Base-by-base conservation (phyloP, 1,284 basidiomycete species). In the Sanghuangporus sanghuang region DNA sequence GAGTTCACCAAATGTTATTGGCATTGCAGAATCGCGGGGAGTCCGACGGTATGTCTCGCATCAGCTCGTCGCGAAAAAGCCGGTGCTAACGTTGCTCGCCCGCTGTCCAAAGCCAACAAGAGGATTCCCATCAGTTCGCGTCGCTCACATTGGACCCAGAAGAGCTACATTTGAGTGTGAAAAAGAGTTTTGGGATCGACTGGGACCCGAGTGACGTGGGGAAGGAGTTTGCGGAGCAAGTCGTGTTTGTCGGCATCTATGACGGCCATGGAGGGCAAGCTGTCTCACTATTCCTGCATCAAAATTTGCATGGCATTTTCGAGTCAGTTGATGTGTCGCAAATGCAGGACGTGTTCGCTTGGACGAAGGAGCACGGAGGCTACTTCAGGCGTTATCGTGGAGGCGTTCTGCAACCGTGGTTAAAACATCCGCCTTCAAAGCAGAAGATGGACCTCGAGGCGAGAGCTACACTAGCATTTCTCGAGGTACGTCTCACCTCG, bases 321-420 rank as follows among this genome's bases (percentile, higher is more conserved):
- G 95, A 97, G 73, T 83, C 83, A 2, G 89, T 86, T 1, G 72
- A 86, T 68, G 86, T 88, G 64, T 76, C 79, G 0, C 80, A 85
- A 18, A 86, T 94, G 14, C 87, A 89, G 2, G 88, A 91, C 23
- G 76, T 93, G n/a, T 87, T 86, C 63, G 78, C 79, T 6, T 92
- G 88, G 84, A 85, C 90, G 54, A 89, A 89, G 67, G 84, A 89
- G 69, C 73, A 89, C 2, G 91, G 91, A 6, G 95, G 95, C 4
- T 97, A 96, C 74, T 95, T 95, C 73, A 90, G 87, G 70, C 85
- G 95, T 42, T 96, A 92, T 75, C 80, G 79, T 67, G 95, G 95
- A 5, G 95, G 94, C 8, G 84, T 79, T 2, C 76, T 95, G 16
- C 73, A 81, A 7, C 87, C 89, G 12, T 93, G 90, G 90, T 77